Base-by-base conservation (phyloP, 1,139 yeast genomes). In the Suhomyces taliae region DNA sequence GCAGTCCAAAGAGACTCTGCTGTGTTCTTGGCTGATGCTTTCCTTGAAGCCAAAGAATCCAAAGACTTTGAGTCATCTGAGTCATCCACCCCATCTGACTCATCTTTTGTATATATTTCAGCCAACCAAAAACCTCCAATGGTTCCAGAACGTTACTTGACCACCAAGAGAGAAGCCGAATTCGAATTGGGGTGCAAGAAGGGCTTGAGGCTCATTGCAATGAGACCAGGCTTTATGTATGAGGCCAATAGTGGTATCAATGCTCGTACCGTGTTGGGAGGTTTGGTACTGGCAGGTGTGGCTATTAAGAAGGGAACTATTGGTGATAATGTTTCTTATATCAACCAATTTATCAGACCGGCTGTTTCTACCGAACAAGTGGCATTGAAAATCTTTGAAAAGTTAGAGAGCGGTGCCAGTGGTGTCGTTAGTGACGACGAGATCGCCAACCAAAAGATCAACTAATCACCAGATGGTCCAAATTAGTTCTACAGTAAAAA, bases 141-240 rank as follows among this genome's bases (percentile, higher is more conserved):
- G 27, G 71, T 87, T 2, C 93, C 95, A 1, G 59, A 70, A 0
- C 89, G 83, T 2, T 90, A 90, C 62, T 80, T 90, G 37, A 71
- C 74, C 12, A 82, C 95, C 27, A 90, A 90, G 60, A 70, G 96
- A 53, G 83, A 78, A 49, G 95, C 97, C 0, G 97, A 90, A 60
- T 65, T 65, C 31, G 83, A 78, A 54, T 66, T 88, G 40, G 53
- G 72, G 15, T 66, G 71, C 49, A 64, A 74, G 38, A 57, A 67
- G 2, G 65, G 67, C 8, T 67, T 89, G 14, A 74, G 95, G 48
- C 69, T 85, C 0, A 81, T 90, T 2, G 63, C 85, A 19, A 56
- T 87, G 63, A 74, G 97, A 52, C 97, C 97, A 0, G 95, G 95
- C 0, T 81, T 89, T 53, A 85, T 90, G 93, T 86, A 71, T 58